Conservation (phyloP, 129 eudicot genomes). For the Arctium lappa region DNA sequence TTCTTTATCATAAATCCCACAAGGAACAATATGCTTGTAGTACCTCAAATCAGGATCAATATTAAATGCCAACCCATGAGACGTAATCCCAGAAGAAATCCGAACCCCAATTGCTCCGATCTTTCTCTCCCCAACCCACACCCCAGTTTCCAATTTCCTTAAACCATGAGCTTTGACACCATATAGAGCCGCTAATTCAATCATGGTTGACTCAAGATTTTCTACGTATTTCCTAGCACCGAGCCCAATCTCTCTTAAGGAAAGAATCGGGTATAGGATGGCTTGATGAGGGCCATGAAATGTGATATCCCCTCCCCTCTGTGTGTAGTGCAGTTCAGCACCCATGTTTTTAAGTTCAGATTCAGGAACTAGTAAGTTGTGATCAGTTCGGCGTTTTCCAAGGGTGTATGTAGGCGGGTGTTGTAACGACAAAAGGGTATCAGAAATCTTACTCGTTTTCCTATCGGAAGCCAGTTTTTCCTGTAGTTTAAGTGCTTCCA, state of each 20-base stretch:
- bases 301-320: constrained; percentile 96
- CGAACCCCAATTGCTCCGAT: constrained; percentile 96
- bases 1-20: constrained; percentile 89
- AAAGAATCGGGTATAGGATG: constrained; percentile 78
- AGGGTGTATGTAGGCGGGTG: constrained; percentile 82
- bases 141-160: constrained; percentile 75
- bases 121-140: constrained; percentile 92
- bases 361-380: constrained; percentile 57
- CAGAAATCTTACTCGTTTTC: constrained; percentile 52
- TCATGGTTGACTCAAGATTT: constrained; percentile 88
- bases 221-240: constrained; percentile 95
- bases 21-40: constrained; percentile 89
- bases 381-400: constrained; percentile 71
- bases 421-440: constrained; percentile 57
- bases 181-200: constrained; percentile 71
- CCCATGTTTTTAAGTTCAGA: constrained; percentile 58
- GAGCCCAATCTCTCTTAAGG: constrained; percentile 66
- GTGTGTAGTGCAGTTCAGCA: constrained; percentile 68
- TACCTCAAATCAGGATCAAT: constrained; percentile 81
- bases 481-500: constrained; percentile 63
- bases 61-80: constrained; percentile 92
- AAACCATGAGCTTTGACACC: constrained; percentile 77
- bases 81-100: constrained; percentile 84
- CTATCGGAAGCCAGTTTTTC: constrained; percentile 57
- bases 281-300: constrained; percentile 96